Conservation (phyloP, 371 early-diverging fungal genomes). For the Mucor velutinosus region DNA sequence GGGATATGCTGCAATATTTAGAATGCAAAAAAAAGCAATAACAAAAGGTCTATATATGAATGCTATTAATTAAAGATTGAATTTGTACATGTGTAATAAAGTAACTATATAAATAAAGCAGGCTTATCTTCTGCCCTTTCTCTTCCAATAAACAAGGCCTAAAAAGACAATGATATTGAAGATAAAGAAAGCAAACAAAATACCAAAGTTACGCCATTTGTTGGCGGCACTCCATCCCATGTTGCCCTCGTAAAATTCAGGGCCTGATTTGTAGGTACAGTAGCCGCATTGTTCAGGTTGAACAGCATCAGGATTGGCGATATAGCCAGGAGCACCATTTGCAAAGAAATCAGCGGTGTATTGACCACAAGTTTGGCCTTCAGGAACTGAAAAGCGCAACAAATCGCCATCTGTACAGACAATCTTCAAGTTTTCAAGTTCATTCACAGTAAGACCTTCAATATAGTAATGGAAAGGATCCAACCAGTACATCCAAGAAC, state of each 20-base stretch:
- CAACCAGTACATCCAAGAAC: conserved; percentile 70
- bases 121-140: conserved; percentile 27
- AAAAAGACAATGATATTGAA: conserved; percentile 53
- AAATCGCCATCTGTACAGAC: conserved; percentile 52
- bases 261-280: conserved; percentile 58
- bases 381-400: conserved; percentile 52
- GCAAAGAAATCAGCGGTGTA: conserved; percentile 55
- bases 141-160: conserved; percentile 22
- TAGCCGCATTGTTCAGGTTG: conserved; percentile 56
- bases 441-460: conserved; percentile 68
- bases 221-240: conserved; percentile 36
- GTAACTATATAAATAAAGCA: neutral
- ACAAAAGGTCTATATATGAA: neutral
- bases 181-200: conserved; percentile 51
- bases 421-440: conserved; percentile 50
- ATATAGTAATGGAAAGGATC: conserved; percentile 70
- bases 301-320: conserved; percentile 50
- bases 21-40: neutral
- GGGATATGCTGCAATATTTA: neutral
- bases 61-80: neutral
- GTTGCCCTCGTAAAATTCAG: conserved; percentile 46
- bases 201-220: conserved; percentile 70
- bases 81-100: neutral
- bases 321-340: conserved; percentile 52
- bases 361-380: conserved; percentile 58